Base-by-base conservation (phyloP, 2,329 filamentous ascomycete species). In the Exophiala aquamarina region DNA sequence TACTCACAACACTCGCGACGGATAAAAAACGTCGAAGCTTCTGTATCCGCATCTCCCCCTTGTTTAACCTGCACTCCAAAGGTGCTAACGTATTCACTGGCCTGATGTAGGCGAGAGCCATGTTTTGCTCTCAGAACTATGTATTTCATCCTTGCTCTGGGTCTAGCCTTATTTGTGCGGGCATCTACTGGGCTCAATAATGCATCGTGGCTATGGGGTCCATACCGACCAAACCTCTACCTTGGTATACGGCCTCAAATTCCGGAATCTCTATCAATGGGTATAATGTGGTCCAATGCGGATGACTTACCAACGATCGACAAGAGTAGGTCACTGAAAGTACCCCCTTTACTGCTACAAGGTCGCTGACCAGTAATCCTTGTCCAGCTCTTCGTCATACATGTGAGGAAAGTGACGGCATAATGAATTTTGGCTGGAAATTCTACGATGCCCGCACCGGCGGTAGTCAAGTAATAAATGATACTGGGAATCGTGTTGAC, bases 371-470 rank as follows among this genome's bases (percentile, higher is more conserved):
- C 26, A 44, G 15, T 4, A 9, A 17, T 8, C 47, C 17, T 17
- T 20, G n/a, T 44, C 2, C 63, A 93, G 88, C 84, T 60, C 85
- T 96, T 60, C 83, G 92, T 56, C 90, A 95, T 66, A 95, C 92
- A 0, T 97, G 92, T 70, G 92, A 97, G 67, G 92, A 97, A 66
- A 82, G 93, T 65, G 89, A 93, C 65, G 86, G 86, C 56, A 94
- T 97, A 78, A 86, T 82, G 36, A 91, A 91, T 46, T 97, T 97
- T 66, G 92, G 92, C 52, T 97, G 92, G 92, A 90, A 96, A 61
- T 88, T 94, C 65, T 97, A 94, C 67, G 92, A 97, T 68, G 84
- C 89, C 17, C 80, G 92, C 48, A 85, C 77, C 46, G 92, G 92
- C 52, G 92, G 92, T 45, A 77, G 87, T 15, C 89, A 97, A 69